A percentile compares a stretch with the other conserved stretches of the same genome.
These are phyloP conservation scores for Apiotrichum sp. DNA, from an alignment of 1,284 basidiomycete genomes.

Conservation along the genomic window DNA sequence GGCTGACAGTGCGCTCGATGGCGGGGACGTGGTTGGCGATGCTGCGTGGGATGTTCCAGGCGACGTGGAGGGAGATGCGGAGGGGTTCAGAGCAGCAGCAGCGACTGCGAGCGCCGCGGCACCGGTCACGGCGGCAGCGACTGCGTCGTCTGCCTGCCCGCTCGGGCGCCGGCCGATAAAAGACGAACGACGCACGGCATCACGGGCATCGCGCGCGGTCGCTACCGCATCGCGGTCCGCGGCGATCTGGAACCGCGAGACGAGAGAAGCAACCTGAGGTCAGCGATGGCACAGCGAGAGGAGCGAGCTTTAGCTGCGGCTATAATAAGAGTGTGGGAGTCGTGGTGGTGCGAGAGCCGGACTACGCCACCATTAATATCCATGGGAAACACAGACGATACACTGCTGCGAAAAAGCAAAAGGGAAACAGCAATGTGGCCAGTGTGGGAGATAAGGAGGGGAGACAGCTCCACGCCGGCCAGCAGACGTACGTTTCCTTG, in stretches of 20 bases:
- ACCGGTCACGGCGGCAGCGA: neutral
- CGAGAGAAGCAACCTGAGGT: constrained; percentile 21
- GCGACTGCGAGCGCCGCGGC: neutral
- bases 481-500: constrained; percentile 16
- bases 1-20: too few species aligned
- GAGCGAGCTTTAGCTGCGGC: too few species aligned
- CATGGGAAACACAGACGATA: too few species aligned
- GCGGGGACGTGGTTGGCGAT: neutral
- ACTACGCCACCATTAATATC: too few species aligned
- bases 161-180: neutral
- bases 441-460: too few species aligned
- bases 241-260: constrained; percentile 22
- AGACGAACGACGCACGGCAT: constrained; percentile 5
- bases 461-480: too few species aligned
- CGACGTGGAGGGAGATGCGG: too few species aligned
- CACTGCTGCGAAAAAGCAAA: too few species aligned
- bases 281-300: neutral
- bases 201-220: constrained; percentile 6
- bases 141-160: neutral
- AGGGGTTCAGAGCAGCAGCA: neutral
- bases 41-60: too few species aligned
- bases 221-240: constrained; percentile 14
- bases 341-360: too few species aligned
- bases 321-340: too few species aligned
- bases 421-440: neutral